Evolutionary conservation across 1,139 yeast genomes (phyloP), one percentile per base, ranked within the genome.

Genomic region (Lodderomyces beijingensis): DNA sequence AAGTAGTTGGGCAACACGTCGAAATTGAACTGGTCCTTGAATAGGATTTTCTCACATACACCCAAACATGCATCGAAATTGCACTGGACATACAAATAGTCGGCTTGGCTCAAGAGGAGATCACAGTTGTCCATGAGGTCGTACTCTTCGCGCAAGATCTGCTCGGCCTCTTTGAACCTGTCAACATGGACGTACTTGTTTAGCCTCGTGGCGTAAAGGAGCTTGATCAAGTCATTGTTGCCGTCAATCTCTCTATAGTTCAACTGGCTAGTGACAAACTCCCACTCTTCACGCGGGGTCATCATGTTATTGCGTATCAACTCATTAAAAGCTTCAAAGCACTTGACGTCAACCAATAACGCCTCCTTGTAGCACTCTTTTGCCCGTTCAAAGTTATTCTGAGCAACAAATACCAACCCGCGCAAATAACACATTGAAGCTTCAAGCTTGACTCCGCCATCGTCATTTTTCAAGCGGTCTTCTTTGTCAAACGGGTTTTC

Each of bases 271-370:
- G 73, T 62, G 8, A 89, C 57, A 33, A 93, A 72, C 25, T 81
- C 87, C 93, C 95, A 84, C 56, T 91, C 91, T 50, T 91, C 97
- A 15, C 67, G 61, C 0, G 97, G 95, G 0, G 95, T 75, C 63
- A 93, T 64, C 42, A 89, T 68, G 49, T 80, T 81, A 46, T 85
- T 84, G 25, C 73, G 62, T 3, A 86, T 72, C 32, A 93, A 66
- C 50, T 84, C 91, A 47, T 85, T 77, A 53, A 87, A 87, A 0
- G 98, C 97, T 46, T 93, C 98, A 54, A 70, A 91, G 55, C 97
- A 91, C 52, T 88, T 87, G 8, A 85, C 89, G 55, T 93, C 98
- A 1, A 85, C 87, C 43, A 75, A 47, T 1, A 89, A 78, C 0
- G 98, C 96, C 50, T 88, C 96, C 48, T 79, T 79, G 51, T 79